Conservation (phyloP, 2,329 filamentous ascomycete species). For the Aspergillus persii region DNA sequence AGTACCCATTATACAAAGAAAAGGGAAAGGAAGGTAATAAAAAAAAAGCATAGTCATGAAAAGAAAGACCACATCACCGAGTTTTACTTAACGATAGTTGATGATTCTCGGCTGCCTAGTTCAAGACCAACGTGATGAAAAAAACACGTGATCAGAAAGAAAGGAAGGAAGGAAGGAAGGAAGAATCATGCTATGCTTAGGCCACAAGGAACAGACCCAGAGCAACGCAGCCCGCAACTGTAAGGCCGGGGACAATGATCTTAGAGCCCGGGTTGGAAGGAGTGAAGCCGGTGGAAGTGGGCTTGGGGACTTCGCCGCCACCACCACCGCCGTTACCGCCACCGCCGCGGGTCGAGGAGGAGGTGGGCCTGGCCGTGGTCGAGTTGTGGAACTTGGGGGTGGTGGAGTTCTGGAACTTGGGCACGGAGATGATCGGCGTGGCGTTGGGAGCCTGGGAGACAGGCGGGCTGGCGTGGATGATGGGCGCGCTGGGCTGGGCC, state of each 20-base stretch:
- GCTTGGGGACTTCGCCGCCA: conserved; percentile 4
- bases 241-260: conserved; percentile 24
- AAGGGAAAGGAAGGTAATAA: too few species aligned
- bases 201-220: conserved; percentile 26
- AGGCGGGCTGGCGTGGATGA: not conserved
- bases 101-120: too few species aligned
- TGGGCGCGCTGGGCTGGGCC: not conserved
- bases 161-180: conserved; percentile 1
- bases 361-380: conserved; percentile 1
- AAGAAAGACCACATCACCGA: too few species aligned
- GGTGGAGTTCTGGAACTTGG: conserved; percentile 2
- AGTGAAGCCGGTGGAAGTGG: conserved; percentile 9
- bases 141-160: not conserved
- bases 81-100: too few species aligned
- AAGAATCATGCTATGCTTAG: conserved; percentile 11
- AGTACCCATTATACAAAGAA: too few species aligned
- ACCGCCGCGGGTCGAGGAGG: conserved; percentile 9
- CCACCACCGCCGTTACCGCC: conserved; percentile 2
- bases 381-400: conserved; percentile 3
- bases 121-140: not conserved
- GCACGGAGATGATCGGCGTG: conserved; percentile 6
- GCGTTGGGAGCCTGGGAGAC: not conserved
- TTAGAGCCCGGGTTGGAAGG: conserved; percentile 25
- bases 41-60: too few species aligned
- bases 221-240: conserved; percentile 18